Evolutionary conservation across 2,329 filamentous ascomycete species (phyloP), one percentile per base, ranked within the genome.

Genomic region (Ceratocystis cacaofunesta): DNA sequence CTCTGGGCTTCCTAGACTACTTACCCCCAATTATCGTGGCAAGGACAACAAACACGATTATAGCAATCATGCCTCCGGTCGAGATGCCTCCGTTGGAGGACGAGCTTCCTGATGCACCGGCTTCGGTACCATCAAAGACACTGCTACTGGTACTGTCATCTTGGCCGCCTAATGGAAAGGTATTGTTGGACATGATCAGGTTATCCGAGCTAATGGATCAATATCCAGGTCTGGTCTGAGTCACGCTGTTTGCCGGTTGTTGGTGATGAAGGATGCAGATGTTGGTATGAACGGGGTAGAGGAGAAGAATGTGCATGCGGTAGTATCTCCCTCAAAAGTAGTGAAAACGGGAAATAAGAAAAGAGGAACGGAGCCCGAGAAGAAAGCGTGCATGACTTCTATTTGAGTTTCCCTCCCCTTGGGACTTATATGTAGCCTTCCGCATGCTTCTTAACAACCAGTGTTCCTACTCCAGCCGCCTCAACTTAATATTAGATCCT

Each of bases 11-110:
- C 50, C 6, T 25, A 44, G 22, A 19, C 22, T 7, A 63, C 83
- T 72, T 78, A 92, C 89, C 82, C 74, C 88, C 88, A 67, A 88
- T 76, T 19, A 91, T 77, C 44, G 84, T 80, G 7, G 89, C 84
- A 12, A 82, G 73, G 8, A 83, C 82, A 4, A 90, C 87, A 2
- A 90, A 82, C 12, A 89, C 79, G 65, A 90, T 85, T 69, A 94
- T 90, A 61, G 88, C 88, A 66, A 89, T 80, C 70, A 91, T 77
- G 15, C 82, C 89, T 22, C 86, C 87, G 46, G 79, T 83, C 1
- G 87, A 89, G 25, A 94, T 75, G 46, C 78, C 78, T 69, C 88
- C 80, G 17, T 80, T 82, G 5, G 82, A 81, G 25, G 79, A 78
- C 68, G 80, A 82, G 17, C 79, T 74, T 19, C 89, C 88, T 46